Percentiles rank a stretch among this genome's conserved stretches.
Evolutionary conservation across 2,329 filamentous ascomycete genomes (phyloP).

Genomic region (Fusarium robinianum): DNA sequence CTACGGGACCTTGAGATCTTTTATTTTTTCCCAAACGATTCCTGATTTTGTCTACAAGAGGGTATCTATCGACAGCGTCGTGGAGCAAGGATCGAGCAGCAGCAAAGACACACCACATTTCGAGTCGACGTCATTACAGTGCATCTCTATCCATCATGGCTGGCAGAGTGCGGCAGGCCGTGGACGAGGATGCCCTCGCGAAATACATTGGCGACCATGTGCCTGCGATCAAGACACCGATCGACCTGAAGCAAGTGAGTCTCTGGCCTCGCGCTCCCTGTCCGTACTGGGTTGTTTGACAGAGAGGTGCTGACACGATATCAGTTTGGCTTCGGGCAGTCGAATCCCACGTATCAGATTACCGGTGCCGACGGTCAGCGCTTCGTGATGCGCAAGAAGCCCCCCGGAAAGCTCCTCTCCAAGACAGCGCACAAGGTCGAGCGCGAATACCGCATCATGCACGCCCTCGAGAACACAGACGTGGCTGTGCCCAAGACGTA

Average conservation of each 20-base stretch:
- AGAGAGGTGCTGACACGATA: not conserved
- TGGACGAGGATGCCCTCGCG: conserved; percentile 80
- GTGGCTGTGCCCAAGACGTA: conserved; percentile 86
- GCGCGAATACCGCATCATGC: conserved; percentile 89
- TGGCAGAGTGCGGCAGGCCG: conserved; percentile 84
- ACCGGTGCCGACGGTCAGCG: conserved; percentile 70
- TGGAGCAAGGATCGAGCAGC: not conserved
- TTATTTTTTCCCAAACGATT: too few species aligned
- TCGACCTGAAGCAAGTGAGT: conserved; percentile 85
- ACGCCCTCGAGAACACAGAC: conserved; percentile 75
- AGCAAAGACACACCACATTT: not conserved
- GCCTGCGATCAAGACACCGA: conserved; percentile 79
- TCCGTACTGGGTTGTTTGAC: conserved; percentile 9
- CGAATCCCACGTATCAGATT: conserved; percentile 94
- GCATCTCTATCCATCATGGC: conserved; percentile 63
- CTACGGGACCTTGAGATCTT: too few species aligned
- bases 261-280: too few species aligned
- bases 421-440: conserved; percentile 96
- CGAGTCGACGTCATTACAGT: not conserved
- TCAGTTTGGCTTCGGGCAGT: conserved; percentile 96
- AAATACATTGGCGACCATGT: conserved; percentile 77
- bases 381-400: conserved; percentile 96
- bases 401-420: conserved; percentile 89
- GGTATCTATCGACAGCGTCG: too few species aligned
- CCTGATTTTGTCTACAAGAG: too few species aligned